A percentile compares a stretch with the other conserved stretches of the same genome.
Conservation (phyloP, 768 basidiomycete genomes). For the Phlebiopsis gigantea region DNA sequence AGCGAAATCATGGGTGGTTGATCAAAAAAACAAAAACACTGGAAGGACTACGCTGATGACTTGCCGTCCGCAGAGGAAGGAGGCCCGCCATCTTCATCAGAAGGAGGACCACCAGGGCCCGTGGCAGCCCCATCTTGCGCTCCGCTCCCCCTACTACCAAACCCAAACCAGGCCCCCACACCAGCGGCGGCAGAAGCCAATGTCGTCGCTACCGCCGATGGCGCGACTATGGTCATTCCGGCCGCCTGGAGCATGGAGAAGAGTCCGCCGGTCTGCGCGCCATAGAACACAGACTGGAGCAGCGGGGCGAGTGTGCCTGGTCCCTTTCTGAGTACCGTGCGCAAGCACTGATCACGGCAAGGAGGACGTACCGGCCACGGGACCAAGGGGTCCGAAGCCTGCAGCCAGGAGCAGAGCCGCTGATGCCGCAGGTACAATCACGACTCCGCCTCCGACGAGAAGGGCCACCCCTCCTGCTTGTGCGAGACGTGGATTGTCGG, state of each 20-base stretch:
- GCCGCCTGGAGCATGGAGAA: constrained; percentile 1
- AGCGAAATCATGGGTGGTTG: no score
- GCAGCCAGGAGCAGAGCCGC: constrained; percentile 1
- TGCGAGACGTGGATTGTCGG: background rate
- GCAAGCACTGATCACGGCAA: background rate
- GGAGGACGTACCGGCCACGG: background rate
- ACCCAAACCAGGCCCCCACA: background rate
- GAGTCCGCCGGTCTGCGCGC: constrained; percentile 1
- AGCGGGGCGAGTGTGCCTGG: constrained; percentile 3
- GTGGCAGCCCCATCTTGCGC: no score
- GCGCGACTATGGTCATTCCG: constrained; percentile 5
- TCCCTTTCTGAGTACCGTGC: background rate
- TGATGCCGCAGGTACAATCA: background rate
- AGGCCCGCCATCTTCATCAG: no score
- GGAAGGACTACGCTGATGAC: no score
- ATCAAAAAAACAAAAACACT: no score
- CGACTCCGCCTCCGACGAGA: background rate
- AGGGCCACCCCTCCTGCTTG: background rate
- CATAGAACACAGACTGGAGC: constrained; percentile 5
- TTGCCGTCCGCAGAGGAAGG: no score
- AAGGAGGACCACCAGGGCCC: no score
- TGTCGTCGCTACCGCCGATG: background rate
- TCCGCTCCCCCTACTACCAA: background rate
- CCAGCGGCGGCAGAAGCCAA: background rate
- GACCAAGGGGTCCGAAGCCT: constrained; percentile 5